Evolutionary conservation across 2,329 filamentous ascomycete genomes (phyloP), one percentile per base, ranked within the genome.

Genomic region (Colletotrichum chrysophilum): DNA sequence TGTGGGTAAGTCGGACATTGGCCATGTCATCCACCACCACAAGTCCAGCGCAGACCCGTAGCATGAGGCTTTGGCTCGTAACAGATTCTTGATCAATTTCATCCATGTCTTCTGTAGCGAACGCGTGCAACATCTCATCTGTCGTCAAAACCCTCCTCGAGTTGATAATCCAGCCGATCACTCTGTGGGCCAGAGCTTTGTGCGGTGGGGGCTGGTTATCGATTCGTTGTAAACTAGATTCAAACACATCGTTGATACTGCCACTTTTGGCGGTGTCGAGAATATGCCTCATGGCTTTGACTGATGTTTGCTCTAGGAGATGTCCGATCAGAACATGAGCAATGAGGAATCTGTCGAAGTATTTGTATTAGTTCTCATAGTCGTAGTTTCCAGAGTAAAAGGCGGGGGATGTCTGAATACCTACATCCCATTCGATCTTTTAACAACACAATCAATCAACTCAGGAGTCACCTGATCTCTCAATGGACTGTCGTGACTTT

Each of bases 331-430:
- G 0, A 8, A 43, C 38, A n/a, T 43, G 38, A n/a, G 38, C 18
- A n/a, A 43, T 6, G 0, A 43, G 38, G 38, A 43, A n/a, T 43
- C 38, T 10, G 8, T 43, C 8, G 4, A 43, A 0, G 0, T 10
- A 43, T 0, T 43, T 0, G 8, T 43, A n/a, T 43, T 8, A 43
- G 38, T 10, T 10, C 38, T 18, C 38, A 43, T 43, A 8, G 0
- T 43, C 38, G 18, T 18, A 43, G 0, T 18, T 43, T 10, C 8
- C 16, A 0, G 14, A 18, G 36, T 7, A 1, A 5, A 43, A 18
- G 0, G 36, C 2, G 5, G 16, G 36, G 7, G 36, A 43, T 9
- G 0, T 43, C 36, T 0, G 36, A 43, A 18, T 43, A 18, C 16
- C 16, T 18, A 43, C 38, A 43, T 43, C n/a, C 38, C 38, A 43